A percentile compares a stretch with the other conserved stretches of the same genome.
Conservation (phyloP, 257 asterid genomes). For the Datura wrightii region DNA sequence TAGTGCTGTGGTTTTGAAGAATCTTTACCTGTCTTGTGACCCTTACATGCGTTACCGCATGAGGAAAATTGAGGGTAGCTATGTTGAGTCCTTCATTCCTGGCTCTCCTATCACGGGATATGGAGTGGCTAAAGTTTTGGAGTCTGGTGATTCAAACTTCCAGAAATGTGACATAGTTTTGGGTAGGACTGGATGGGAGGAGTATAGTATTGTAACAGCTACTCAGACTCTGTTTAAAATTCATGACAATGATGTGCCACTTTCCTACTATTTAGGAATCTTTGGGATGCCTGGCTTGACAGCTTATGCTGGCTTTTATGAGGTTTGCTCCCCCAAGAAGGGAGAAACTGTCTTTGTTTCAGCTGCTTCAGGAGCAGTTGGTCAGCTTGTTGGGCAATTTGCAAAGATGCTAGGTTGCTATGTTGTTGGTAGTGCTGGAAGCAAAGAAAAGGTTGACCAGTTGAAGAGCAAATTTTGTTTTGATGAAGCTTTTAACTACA, state of each 20-base stretch:
- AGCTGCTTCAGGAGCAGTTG: slow-evolving; percentile 21
- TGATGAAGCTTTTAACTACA: slow-evolving; percentile 24
- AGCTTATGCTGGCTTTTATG: neutral
- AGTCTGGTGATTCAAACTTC: slow-evolving; percentile 8
- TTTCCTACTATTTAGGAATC: slow-evolving; percentile 8
- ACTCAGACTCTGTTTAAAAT: neutral
- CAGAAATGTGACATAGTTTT: neutral
- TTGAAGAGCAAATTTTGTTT: neutral
- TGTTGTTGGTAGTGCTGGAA: slow-evolving; percentile 25
- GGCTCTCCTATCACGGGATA: slow-evolving; percentile 10
- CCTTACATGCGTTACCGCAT: slow-evolving; percentile 50
- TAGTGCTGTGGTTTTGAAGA: slow-evolving; percentile 51
- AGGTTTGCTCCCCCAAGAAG: neutral
- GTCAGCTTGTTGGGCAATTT: slow-evolving; percentile 8
- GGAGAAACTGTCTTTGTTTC: slow-evolving; percentile 9
- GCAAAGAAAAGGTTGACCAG: slow-evolving; percentile 15
- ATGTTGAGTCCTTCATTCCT: slow-evolving; percentile 27
- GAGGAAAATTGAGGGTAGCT: slow-evolving; percentile 14
- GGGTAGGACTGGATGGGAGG: slow-evolving; percentile 23
- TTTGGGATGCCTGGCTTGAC: neutral
- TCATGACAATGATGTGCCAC: neutral
- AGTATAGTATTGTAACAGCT: slow-evolving; percentile 24
- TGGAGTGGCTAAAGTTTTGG: slow-evolving; percentile 7
- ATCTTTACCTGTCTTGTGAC: slow-evolving; percentile 59
- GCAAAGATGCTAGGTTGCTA: slow-evolving; percentile 15